phyloP scores from a whole-genome alignment of 441 rosid species.

The Gossypium davidsonii region DNA sequence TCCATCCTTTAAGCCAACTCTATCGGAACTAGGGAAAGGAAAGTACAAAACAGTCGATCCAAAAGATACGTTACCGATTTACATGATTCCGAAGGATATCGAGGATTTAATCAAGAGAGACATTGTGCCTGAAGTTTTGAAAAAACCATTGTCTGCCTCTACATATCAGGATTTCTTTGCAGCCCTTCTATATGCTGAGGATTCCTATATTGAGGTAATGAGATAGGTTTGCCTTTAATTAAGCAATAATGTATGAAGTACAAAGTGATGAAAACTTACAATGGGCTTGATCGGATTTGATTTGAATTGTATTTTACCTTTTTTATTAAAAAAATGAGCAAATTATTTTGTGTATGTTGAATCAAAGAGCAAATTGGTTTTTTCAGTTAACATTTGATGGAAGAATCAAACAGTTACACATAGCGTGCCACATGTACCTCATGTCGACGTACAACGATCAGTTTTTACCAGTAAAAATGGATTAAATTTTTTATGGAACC shows the following conservation, averaged over 20 bases:
- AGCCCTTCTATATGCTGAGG: conserved; percentile 37
- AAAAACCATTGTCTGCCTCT: conserved; percentile 18
- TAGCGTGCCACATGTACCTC: too few species aligned
- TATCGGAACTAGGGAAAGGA: conserved; percentile 8
- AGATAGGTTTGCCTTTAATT: neutral
- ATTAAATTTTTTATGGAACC: too few species aligned
- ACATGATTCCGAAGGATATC: conserved; percentile 16
- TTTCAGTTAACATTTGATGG: too few species aligned
- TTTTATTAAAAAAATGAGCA: too few species aligned
- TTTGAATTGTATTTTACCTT: too few species aligned
- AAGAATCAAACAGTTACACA: too few species aligned
- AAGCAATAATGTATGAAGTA: neutral
- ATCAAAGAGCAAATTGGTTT: too few species aligned
- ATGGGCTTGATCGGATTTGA: too few species aligned
- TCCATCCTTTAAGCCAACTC: conserved; percentile 17
- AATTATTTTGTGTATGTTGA: too few species aligned
- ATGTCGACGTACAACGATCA: too few species aligned
- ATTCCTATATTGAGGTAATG: conserved; percentile 30
- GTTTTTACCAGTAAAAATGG: too few species aligned
- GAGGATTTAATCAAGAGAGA: conserved; percentile 24
- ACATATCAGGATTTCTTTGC: conserved; percentile 35
- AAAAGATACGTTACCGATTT: conserved; percentile 17
- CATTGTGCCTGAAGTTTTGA: conserved; percentile 23
- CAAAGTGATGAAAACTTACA: too few species aligned
- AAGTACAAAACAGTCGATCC: neutral